These are phyloP conservation scores for Penicillium pancosmium DNA, from an alignment of 495 filamentous ascomycete genomes.

Conservation along the genomic window DNA sequence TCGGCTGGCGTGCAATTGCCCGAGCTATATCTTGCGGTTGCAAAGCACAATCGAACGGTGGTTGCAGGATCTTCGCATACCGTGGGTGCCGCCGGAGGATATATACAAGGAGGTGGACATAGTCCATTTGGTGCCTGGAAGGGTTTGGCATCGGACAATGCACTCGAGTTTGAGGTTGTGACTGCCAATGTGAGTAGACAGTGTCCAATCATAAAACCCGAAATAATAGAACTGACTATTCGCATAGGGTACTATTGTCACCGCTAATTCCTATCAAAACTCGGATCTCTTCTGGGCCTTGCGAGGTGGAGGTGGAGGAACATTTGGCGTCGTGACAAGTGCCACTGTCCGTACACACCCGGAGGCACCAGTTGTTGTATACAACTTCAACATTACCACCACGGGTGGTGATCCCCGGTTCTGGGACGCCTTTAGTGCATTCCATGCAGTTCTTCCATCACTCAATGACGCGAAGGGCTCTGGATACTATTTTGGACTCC, in stretches of 20 bases:
- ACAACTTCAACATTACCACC: slow-evolving; percentile 35
- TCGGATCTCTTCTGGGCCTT: slow-evolving; percentile 60
- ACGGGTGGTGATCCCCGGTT: slow-evolving; percentile 22
- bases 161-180: slow-evolving; percentile 38
- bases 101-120: slow-evolving; percentile 60
- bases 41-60: slow-evolving; percentile 25
- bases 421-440: slow-evolving; percentile 36
- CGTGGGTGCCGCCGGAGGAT: slow-evolving; percentile 46
- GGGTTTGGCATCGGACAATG: slow-evolving; percentile 40
- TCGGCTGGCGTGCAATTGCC: slow-evolving; percentile 55
- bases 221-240: neutral
- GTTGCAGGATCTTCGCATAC: slow-evolving; percentile 23
- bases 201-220: neutral
- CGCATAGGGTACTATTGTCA: slow-evolving; percentile 43
- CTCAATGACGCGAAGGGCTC: slow-evolving; percentile 40
- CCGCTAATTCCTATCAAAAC: slow-evolving; percentile 42
- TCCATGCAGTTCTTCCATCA: slow-evolving; percentile 28
- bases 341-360: slow-evolving; percentile 44
- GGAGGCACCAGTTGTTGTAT: slow-evolving; percentile 37
- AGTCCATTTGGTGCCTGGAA: slow-evolving; percentile 42
- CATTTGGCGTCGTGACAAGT: slow-evolving; percentile 55
- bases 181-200: slow-evolving; percentile 37
- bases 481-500: slow-evolving; percentile 41
- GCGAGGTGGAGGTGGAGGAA: slow-evolving; percentile 45
- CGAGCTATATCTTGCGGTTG: slow-evolving; percentile 42